A percentile compares a stretch with the other conserved stretches of the same genome.
Conservation (phyloP, 306 rosid genomes). For the Gastrolobium villosum region DNA sequence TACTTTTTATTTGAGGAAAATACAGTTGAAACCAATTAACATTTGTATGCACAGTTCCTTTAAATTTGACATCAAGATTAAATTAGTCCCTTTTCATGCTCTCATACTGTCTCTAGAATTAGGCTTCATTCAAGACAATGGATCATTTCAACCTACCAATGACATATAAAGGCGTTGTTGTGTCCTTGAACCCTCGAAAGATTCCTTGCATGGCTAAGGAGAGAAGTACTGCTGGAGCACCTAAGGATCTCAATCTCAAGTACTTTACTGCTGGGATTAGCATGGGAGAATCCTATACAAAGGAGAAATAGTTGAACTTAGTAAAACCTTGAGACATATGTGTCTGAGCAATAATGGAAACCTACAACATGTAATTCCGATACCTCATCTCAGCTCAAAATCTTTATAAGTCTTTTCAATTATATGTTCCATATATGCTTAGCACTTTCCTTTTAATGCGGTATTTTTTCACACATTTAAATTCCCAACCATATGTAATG, state of each 20-base stretch:
- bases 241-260: slow-evolving; percentile 82
- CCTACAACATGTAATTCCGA: too few relatives aligned
- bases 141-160: slow-evolving; percentile 63
- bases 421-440: too few relatives aligned
- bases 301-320: neutral
- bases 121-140: slow-evolving; percentile 9
- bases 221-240: slow-evolving; percentile 99
- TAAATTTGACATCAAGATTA: neutral
- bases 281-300: slow-evolving; percentile 81
- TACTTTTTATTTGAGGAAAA: too few relatives aligned
- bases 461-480: too few relatives aligned
- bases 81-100: neutral
- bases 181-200: slow-evolving; percentile 95
- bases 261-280: slow-evolving; percentile 75
- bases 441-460: too few relatives aligned
- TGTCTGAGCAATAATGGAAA: too few relatives aligned
- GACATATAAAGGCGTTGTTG: slow-evolving; percentile 92
- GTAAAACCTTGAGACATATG: slow-evolving; percentile 7
- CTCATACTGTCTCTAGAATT: neutral
- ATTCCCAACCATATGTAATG: neutral
- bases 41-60: neutral
- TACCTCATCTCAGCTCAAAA: too few relatives aligned
- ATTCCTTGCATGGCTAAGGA: slow-evolving; percentile 99
- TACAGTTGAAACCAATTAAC: neutral
- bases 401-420: too few relatives aligned